Conservation (phyloP, 305 asterid species). For the Caryopteris hybrid region DNA sequence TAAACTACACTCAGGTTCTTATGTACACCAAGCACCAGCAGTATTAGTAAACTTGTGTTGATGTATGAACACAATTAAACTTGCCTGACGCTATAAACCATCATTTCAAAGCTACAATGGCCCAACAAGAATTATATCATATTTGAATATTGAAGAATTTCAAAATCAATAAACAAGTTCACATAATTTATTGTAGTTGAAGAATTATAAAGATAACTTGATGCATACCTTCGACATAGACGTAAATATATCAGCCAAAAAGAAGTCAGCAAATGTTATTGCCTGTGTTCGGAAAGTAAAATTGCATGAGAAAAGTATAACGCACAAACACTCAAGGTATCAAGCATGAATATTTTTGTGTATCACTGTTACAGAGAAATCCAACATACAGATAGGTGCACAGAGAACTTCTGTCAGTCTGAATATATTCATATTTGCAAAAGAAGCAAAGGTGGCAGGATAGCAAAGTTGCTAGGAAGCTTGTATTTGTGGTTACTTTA, state of each 20-base stretch:
- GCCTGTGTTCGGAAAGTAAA: constrained; percentile 58
- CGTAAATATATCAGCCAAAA: constrained; percentile 93
- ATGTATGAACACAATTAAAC: not conserved
- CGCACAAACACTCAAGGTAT: too few species aligned
- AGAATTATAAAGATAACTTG: constrained; percentile 12
- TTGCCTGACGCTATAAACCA: not conserved
- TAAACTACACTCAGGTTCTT: not conserved
- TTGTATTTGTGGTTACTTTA: too few species aligned
- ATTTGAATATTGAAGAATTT: not conserved
- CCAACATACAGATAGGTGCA: too few species aligned
- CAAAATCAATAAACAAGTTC: constrained; percentile 10
- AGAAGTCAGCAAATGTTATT: constrained; percentile 90
- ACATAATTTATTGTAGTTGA: constrained; percentile 3
- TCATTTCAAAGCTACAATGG: not conserved
- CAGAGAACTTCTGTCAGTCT: too few species aligned
- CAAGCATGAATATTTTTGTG: too few species aligned
- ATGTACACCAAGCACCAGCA: not conserved
- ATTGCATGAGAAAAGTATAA: constrained; percentile 23
- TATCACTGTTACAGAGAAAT: too few species aligned
- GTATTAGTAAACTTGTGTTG: not conserved
- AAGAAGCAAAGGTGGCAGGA: too few species aligned
- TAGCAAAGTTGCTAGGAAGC: too few species aligned
- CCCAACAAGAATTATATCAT: not conserved
- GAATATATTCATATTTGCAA: too few species aligned
- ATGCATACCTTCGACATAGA: constrained; percentile 96